Conservation (phyloP, 306 rosid genomes). For the Trichosanthes truncata region DNA sequence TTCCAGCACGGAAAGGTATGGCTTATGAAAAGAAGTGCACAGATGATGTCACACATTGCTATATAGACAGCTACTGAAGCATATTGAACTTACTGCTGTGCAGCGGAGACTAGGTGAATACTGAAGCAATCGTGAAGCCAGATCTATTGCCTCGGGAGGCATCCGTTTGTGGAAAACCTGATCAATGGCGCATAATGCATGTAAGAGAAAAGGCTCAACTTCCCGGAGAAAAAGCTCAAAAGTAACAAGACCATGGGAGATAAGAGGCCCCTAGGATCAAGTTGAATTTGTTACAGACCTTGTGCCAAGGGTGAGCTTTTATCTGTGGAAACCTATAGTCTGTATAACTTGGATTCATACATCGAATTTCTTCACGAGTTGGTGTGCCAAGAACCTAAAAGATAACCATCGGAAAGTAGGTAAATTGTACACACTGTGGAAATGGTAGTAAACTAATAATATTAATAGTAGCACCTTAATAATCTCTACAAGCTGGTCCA, state of each 20-base stretch:
- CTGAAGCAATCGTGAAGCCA: conserved; percentile 83
- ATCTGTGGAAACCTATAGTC: conserved; percentile 90
- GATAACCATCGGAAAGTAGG: conserved; percentile 2
- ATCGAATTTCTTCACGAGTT: conserved; percentile 95
- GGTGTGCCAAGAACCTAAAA: conserved; percentile 96
- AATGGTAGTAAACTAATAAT: not conserved
- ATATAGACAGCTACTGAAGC: not conserved
- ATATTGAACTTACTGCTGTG: conserved; percentile 63
- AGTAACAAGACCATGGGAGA: not conserved
- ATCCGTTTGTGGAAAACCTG: conserved; percentile 89
- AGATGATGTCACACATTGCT: not conserved
- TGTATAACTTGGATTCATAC: conserved; percentile 94
- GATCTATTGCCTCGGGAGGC: conserved; percentile 98
- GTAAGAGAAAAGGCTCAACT: not conserved
- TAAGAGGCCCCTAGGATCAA: not conserved
- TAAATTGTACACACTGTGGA: not conserved
- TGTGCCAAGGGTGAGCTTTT: conserved; percentile 98
- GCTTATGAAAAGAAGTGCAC: not conserved
- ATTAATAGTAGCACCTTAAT: conserved; percentile 47
- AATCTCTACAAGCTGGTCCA: conserved; percentile 95
- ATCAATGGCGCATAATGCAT: not conserved
- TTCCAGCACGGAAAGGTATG: not conserved
- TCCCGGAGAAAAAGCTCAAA: not conserved
- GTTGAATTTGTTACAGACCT: conserved; percentile 33
- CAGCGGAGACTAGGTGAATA: conserved; percentile 96